Conservation (phyloP, 2,329 filamentous ascomycete genomes). For the Fusarium sp. region DNA sequence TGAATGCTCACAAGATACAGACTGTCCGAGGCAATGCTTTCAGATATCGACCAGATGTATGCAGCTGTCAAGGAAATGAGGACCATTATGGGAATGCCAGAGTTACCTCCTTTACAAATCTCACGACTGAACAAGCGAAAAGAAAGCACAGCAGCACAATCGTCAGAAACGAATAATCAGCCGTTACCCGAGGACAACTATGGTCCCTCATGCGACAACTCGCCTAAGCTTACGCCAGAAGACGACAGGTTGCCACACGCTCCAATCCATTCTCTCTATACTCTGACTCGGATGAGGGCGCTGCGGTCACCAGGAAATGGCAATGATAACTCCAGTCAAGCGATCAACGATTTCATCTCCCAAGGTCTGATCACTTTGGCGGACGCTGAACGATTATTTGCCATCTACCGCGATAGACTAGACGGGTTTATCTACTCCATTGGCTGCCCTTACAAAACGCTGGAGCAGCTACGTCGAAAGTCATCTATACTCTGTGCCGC, state of each 20-base stretch:
- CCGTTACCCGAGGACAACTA: conserved; percentile 29
- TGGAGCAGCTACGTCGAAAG: conserved; percentile 65
- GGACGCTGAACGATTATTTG: conserved; percentile 65
- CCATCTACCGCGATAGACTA: conserved; percentile 63
- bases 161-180: neutral
- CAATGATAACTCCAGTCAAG: conserved; percentile 32
- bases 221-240: conserved; percentile 48
- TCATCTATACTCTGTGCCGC: conserved; percentile 68
- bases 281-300: conserved; percentile 54
- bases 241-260: conserved; percentile 55
- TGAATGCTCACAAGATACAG: neutral
- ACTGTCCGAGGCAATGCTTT: conserved; percentile 37
- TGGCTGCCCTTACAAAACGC: conserved; percentile 62
- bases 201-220: conserved; percentile 48
- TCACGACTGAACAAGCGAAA: conserved; percentile 32
- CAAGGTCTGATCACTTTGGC: conserved; percentile 58
- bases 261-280: conserved; percentile 57
- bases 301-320: conserved; percentile 52
- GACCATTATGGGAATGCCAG: conserved; percentile 42
- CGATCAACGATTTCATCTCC: conserved; percentile 53
- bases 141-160: conserved; percentile 11
- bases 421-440: conserved; percentile 67
- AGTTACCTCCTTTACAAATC: conserved; percentile 40
- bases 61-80: conserved; percentile 44
- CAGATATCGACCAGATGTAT: conserved; percentile 47